Conservation (phyloP, 78 protist species). For the Dictyostelium discoideum region DNA sequence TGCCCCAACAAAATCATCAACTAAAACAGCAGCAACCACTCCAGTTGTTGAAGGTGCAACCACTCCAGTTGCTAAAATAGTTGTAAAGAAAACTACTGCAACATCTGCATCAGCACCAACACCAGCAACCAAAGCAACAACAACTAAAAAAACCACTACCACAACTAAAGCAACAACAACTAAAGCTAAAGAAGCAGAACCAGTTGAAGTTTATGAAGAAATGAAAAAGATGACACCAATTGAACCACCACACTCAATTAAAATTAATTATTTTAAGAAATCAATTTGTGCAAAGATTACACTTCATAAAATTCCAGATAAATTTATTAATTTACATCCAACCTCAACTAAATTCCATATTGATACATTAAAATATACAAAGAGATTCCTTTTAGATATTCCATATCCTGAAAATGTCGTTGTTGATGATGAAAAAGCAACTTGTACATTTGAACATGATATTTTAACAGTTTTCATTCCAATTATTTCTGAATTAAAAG, state of each 20-base stretch:
- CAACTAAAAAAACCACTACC: neutral
- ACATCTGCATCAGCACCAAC: neutral
- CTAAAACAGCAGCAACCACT: neutral
- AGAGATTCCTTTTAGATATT: constrained; percentile 30
- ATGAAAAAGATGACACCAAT: constrained; percentile 22
- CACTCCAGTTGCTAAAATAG: neutral
- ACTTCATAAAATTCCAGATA: constrained; percentile 67
- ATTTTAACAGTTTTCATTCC: constrained; percentile 59
- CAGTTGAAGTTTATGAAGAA: neutral
- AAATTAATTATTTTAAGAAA: neutral
- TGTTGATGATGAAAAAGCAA: constrained; percentile 25
- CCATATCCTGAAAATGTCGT: constrained; percentile 22
- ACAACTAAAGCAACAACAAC: neutral
- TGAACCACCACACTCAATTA: constrained; percentile 31
- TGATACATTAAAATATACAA: constrained; percentile 50
- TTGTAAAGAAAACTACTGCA: neutral
- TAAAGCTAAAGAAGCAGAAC: neutral
- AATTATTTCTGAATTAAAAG: neutral
- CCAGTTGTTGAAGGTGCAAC: neutral
- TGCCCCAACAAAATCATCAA: neutral
- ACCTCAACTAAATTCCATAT: constrained; percentile 25
- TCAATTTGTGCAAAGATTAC: constrained; percentile 1
- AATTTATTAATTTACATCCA: constrained; percentile 32
- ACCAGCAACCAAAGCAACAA: neutral
- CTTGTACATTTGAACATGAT: constrained; percentile 27